Percentiles rank a stretch among this genome's conserved stretches.
These are phyloP conservation scores for Sideroxylon spinosum DNA, from an alignment of 179 eudicot species.

Conservation along the genomic window DNA sequence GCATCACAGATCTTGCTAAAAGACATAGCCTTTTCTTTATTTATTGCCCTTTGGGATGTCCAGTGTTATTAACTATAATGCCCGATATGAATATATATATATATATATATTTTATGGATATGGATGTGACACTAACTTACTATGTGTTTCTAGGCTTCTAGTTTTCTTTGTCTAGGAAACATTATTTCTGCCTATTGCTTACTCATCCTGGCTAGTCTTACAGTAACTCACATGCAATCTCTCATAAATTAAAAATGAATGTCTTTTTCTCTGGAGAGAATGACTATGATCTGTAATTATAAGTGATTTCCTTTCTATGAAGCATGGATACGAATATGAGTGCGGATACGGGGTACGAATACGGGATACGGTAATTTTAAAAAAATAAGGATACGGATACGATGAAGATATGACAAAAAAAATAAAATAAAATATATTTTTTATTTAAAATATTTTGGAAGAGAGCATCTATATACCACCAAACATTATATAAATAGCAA, in stretches of 20 bases:
- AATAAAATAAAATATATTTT: too few relatives aligned
- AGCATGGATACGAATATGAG: too few relatives aligned
- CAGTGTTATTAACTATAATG: not conserved
- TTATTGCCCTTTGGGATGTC: slow-evolving; percentile 6
- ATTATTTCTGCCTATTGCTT: not conserved
- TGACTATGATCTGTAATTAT: not conserved
- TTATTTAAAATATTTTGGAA: too few relatives aligned
- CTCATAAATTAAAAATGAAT: not conserved
- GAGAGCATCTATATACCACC: too few relatives aligned
- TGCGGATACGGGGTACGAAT: too few relatives aligned
- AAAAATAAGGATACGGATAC: too few relatives aligned
- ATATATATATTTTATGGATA: too few relatives aligned
- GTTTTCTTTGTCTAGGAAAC: not conserved
- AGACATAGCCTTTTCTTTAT: slow-evolving; percentile 2
- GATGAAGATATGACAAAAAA: too few relatives aligned
- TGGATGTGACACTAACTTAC: too few relatives aligned
- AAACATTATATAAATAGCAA: too few relatives aligned
- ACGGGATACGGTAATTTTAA: too few relatives aligned
- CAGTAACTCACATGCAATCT: not conserved
- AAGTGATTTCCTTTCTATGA: not conserved
- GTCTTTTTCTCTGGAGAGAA: not conserved
- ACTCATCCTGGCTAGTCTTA: not conserved
- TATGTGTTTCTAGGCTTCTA: not conserved
- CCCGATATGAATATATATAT: slow-evolving; percentile 4
- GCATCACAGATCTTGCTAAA: slow-evolving; percentile 8